Conservation (phyloP, 2,329 filamentous ascomycete genomes). For the Ploettnerulaceae sp. region DNA sequence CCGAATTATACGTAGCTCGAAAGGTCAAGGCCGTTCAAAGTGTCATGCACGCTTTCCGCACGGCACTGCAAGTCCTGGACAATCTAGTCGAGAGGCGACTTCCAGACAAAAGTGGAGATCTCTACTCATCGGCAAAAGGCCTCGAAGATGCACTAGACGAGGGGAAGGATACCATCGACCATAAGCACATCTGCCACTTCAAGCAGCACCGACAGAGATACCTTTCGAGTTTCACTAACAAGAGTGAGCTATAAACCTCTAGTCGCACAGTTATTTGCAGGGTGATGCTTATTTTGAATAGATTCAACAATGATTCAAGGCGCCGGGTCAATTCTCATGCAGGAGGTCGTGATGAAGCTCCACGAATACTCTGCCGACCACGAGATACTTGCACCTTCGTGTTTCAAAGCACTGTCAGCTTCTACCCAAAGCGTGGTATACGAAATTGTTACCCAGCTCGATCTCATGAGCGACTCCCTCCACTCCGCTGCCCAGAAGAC, state of each 20-base stretch:
- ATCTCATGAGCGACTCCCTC: background rate
- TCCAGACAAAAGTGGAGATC: background rate
- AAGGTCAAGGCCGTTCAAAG: constrained; percentile 16
- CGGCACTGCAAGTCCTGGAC: constrained; percentile 14
- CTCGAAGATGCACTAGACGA: constrained; percentile 4
- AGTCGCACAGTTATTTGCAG: background rate
- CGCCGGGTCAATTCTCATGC: constrained; percentile 8
- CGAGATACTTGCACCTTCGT: constrained; percentile 14
- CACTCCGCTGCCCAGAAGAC: too few species aligned
- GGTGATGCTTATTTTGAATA: constrained; percentile 2
- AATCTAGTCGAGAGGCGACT: constrained; percentile 13
- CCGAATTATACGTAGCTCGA: constrained; percentile 4
- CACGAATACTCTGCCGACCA: constrained; percentile 16
- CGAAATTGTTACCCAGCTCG: background rate
- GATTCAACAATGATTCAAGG: constrained; percentile 4
- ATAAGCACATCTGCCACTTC: constrained; percentile 5
- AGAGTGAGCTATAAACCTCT: constrained; percentile 7
- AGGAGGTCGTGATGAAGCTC: constrained; percentile 13
- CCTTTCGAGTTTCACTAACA: background rate
- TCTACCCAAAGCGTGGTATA: background rate
- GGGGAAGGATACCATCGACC: constrained; percentile 4
- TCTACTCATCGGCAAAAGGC: constrained; percentile 4
- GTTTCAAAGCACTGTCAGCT: background rate
- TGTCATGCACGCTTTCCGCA: constrained; percentile 18
- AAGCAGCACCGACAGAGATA: constrained; percentile 4